phyloP scores from a whole-genome alignment of 2,329 filamentous ascomycete species.

The Cladosporium halotolerans region DNA sequence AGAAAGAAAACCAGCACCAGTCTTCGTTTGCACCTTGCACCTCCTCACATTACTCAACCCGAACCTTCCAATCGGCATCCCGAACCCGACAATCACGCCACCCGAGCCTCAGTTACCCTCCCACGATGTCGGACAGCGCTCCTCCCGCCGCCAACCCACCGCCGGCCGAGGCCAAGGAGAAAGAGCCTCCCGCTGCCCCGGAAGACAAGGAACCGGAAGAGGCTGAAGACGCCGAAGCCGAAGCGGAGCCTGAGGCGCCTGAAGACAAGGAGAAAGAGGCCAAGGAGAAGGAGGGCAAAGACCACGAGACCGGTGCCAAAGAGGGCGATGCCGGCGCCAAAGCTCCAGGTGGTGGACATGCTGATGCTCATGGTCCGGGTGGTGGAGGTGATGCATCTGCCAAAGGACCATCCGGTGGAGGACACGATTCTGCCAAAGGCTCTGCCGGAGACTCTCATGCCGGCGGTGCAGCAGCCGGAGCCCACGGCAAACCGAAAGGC shows the following conservation, averaged over 20 bases:
- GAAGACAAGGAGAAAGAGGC: neutral
- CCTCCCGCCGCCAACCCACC: neutral
- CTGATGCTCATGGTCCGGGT: neutral
- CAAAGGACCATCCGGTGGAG: neutral
- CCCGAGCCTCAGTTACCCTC: neutral
- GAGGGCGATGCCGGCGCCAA: neutral
- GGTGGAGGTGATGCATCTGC: neutral
- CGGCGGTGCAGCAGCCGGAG: neutral
- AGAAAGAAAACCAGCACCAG: neutral
- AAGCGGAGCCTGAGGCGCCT: neutral
- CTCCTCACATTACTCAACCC: neutral
- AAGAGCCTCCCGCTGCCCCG: neutral
- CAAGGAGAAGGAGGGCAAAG: neutral
- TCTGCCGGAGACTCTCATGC: neutral
- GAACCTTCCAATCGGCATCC: slow-evolving; percentile 8
- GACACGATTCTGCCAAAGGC: neutral
- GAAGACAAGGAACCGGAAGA: neutral
- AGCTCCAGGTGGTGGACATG: neutral
- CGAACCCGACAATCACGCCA: neutral
- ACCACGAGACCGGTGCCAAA: neutral
- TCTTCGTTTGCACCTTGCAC: neutral
- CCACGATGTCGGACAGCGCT: slow-evolving; percentile 3
- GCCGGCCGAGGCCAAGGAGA: neutral
- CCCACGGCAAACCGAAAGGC: neutral
- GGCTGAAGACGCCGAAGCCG: neutral